phyloP scores from a whole-genome alignment of 192 early-diverging fungal species.

The Coemansia sp. region DNA sequence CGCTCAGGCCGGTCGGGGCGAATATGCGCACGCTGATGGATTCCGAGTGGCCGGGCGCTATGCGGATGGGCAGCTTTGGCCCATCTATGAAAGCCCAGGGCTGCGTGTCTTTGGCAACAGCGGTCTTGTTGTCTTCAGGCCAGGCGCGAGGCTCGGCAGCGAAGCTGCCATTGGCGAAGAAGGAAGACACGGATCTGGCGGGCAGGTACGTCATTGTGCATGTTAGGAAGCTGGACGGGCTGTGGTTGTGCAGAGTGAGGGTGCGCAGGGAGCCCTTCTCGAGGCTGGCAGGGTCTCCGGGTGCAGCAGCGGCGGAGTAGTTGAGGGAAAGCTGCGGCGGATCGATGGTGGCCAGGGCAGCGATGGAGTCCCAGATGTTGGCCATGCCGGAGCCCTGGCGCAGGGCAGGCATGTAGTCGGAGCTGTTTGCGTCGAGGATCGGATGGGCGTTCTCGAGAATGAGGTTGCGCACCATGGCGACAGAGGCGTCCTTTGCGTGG shows the following conservation, averaged over 20 bases:
- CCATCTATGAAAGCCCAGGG: constrained; percentile 37
- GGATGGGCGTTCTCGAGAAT: constrained; percentile 50
- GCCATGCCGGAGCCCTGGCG: constrained; percentile 51
- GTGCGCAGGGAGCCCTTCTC: constrained; percentile 13
- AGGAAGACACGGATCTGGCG: constrained; percentile 46
- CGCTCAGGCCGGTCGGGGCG: constrained; percentile 34
- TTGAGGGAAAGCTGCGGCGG: constrained; percentile 51
- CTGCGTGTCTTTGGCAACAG: constrained; percentile 26
- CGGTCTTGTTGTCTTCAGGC: constrained; percentile 24
- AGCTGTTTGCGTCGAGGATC: constrained; percentile 32
- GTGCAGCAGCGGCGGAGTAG: constrained; percentile 16
- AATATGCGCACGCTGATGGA: constrained; percentile 32
- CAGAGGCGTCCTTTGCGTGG: constrained; percentile 21
- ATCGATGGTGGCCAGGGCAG: constrained; percentile 31
- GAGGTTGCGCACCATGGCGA: constrained; percentile 36
- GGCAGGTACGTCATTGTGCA: constrained; percentile 48
- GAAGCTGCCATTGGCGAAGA: constrained; percentile 47
- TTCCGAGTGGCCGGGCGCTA: constrained; percentile 31
- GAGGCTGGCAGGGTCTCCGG: background rate
- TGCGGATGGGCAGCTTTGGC: constrained; percentile 31
- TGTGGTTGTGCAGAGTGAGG: constrained; percentile 40
- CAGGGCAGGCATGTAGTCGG: constrained; percentile 35
- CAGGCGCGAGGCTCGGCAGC: constrained; percentile 35
- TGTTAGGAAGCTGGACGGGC: constrained; percentile 33
- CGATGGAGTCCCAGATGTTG: constrained; percentile 40